phyloP scores from a whole-genome alignment of 2,329 filamentous ascomycete genomes.

The Pseudogymnoascus sp. region DNA sequence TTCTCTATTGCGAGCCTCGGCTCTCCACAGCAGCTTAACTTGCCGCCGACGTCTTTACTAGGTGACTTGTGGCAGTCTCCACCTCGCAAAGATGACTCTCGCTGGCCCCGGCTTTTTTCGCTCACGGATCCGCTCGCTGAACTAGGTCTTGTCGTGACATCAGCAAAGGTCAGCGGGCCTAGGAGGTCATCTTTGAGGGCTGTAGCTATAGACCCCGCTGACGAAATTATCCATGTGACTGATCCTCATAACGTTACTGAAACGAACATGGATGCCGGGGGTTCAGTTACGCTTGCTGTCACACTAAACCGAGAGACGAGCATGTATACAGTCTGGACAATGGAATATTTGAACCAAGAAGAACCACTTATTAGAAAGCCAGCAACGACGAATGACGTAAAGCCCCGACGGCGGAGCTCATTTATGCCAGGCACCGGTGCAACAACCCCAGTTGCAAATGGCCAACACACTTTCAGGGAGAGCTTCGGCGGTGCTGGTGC shows the following conservation, averaged over 20 bases:
- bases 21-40: conserved; percentile 45
- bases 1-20: conserved; percentile 52
- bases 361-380: conserved; percentile 29
- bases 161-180: conserved; percentile 31
- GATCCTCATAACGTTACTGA: conserved; percentile 42
- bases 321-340: conserved; percentile 77
- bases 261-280: conserved; percentile 43
- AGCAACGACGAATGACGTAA: conserved; percentile 34
- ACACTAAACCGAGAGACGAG: conserved; percentile 72
- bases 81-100: conserved; percentile 44
- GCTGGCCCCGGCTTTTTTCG: conserved; percentile 70
- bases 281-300: conserved; percentile 61
- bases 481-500: conserved; percentile 51
- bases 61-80: conserved; percentile 52
- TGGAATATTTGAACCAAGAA: conserved; percentile 66
- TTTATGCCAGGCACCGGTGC: conserved; percentile 65
- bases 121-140: conserved; percentile 81
- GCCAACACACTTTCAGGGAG: conserved; percentile 61
- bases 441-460: conserved; percentile 59
- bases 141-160: conserved; percentile 67
- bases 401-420: conserved; percentile 37
- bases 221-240: conserved; percentile 71
- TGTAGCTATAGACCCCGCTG: conserved; percentile 60
- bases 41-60: conserved; percentile 45
- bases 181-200: conserved; percentile 36